These are phyloP conservation scores for Phytomonas francai DNA, from an alignment of 208 protist species.

Conservation along the genomic window DNA sequence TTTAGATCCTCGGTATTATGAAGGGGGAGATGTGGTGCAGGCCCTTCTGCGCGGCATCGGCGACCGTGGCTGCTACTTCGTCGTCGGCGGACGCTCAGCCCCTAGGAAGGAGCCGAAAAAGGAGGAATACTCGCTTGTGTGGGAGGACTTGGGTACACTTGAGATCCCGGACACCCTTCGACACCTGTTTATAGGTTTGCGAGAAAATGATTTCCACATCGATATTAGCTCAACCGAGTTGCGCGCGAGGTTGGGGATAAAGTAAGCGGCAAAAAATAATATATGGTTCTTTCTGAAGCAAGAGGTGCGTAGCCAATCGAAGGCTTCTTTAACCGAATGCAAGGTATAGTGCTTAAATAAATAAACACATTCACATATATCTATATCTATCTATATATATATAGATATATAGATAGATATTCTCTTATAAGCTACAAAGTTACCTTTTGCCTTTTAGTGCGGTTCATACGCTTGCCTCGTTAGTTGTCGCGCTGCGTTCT, in stretches of 20 bases:
- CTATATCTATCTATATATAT: too few species aligned
- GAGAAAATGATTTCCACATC: conserved; percentile 41
- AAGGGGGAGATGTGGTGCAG: conserved; percentile 19
- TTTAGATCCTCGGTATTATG: conserved; percentile 64
- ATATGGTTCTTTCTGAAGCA: background rate
- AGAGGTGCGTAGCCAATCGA: background rate
- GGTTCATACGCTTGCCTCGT: background rate
- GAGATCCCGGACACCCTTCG: conserved; percentile 24
- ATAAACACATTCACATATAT: background rate
- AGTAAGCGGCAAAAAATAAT: background rate
- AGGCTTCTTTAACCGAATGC: background rate
- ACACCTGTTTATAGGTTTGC: conserved; percentile 46
- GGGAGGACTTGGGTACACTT: conserved; percentile 35
- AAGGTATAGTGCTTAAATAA: background rate
- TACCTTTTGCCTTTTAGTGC: too few species aligned
- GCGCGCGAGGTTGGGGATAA: conserved; percentile 12
- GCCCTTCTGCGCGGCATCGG: conserved; percentile 20
- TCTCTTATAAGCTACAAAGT: too few species aligned
- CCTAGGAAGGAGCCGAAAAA: background rate
- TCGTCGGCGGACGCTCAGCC: conserved; percentile 28
- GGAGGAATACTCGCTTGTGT: conserved; percentile 13
- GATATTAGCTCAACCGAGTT: conserved; percentile 71
- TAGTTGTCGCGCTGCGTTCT: background rate
- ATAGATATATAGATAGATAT: too few species aligned
- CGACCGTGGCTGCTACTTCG: conserved; percentile 29